Conservation (phyloP, 495 filamentous ascomycete species). For the Podospora pseudocomata region DNA sequence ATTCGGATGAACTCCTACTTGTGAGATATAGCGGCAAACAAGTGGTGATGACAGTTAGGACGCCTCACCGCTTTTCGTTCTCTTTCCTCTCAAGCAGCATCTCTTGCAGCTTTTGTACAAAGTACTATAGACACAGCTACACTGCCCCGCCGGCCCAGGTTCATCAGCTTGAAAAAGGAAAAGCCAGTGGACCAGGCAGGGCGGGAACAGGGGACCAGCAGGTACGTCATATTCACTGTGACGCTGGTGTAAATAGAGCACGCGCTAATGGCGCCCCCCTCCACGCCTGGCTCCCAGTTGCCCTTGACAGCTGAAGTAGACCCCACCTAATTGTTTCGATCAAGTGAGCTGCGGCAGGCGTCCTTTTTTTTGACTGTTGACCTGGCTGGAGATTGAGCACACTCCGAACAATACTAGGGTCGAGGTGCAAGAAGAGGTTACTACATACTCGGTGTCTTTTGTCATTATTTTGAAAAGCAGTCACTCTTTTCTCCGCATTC, state of each 20-base stretch:
- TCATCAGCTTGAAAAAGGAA: not conserved
- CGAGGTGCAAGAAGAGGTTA: not conserved
- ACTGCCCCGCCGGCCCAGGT: not conserved
- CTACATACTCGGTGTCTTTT: not conserved
- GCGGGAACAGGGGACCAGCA: not conserved
- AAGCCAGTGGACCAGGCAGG: not conserved
- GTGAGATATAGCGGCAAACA: too few relatives aligned
- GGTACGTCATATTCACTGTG: conserved; percentile 15
- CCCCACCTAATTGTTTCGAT: conserved; percentile 17
- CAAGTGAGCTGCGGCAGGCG: not conserved
- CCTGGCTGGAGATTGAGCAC: not conserved
- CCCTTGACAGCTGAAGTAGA: conserved; percentile 19
- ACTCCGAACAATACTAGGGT: not conserved
- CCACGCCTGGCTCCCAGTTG: conserved; percentile 8
- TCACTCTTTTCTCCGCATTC: not conserved
- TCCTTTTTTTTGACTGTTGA: not conserved
- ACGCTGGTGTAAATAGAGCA: not conserved
- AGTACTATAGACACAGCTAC: too few relatives aligned
- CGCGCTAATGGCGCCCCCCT: not conserved
- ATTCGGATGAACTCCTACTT: not conserved
- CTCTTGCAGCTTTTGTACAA: too few relatives aligned
- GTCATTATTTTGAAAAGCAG: not conserved
- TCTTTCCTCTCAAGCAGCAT: too few relatives aligned
- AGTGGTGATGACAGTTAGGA: too few relatives aligned
- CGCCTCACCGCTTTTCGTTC: too few relatives aligned